Conservation (phyloP, 139 green algal genomes). For the Dunaliella sp. region DNA sequence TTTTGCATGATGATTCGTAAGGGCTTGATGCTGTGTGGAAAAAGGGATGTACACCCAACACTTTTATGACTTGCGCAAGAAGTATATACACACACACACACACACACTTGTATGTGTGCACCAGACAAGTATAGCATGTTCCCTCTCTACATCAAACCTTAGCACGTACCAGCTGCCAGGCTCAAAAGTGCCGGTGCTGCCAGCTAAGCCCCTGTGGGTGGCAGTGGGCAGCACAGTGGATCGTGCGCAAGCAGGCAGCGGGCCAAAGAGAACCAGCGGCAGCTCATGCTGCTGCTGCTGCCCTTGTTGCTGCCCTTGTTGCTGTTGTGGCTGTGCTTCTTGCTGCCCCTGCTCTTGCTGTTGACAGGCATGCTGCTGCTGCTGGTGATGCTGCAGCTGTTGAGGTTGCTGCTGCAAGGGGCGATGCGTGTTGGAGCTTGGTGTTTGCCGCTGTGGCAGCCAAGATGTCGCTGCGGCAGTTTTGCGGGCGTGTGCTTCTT, state of each 20-base stretch:
- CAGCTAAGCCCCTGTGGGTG: not conserved
- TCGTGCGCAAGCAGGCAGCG: not conserved
- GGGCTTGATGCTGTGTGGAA: no score
- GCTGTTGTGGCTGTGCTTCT: not conserved
- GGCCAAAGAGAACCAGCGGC: not conserved
- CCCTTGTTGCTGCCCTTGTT: not conserved
- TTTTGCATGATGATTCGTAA: no score
- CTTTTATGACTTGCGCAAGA: no score
- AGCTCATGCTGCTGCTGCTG: slow-evolving; percentile 8
- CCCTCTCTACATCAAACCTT: no score
- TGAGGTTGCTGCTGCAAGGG: slow-evolving; percentile 20
- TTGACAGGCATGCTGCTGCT: slow-evolving; percentile 1
- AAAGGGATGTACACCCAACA: no score
- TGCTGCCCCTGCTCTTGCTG: slow-evolving; percentile 1
- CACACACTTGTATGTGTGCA: no score
- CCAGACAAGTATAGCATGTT: no score
- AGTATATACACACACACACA: no score
- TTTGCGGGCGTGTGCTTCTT: not conserved
- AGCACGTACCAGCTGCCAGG: slow-evolving; percentile 35
- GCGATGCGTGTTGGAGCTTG: no score
- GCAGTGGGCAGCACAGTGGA: slow-evolving; percentile 2
- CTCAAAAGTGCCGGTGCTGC: not conserved
- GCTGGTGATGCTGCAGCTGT: not conserved
- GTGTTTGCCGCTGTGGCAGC: no score
- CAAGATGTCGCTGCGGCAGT: no score